These are phyloP conservation scores for Naganishia cerealis DNA, from an alignment of 1,284 basidiomycete species.

Conservation along the genomic window DNA sequence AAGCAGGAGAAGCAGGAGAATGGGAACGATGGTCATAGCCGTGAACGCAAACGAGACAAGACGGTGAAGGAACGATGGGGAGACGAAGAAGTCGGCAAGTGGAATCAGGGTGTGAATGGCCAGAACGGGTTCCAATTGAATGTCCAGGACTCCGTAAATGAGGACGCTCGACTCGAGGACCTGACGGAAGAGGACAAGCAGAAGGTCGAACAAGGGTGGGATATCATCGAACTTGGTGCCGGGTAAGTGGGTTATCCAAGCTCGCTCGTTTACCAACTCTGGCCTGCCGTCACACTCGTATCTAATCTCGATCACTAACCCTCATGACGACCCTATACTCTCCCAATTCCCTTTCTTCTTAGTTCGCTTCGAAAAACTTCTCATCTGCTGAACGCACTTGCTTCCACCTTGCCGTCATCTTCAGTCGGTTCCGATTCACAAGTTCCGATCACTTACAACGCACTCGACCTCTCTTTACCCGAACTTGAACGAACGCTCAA, in stretches of 20 bases:
- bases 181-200: constrained; percentile 3
- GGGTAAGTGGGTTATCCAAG: constrained; percentile 63
- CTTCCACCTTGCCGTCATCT: constrained; percentile 52
- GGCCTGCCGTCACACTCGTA: constrained; percentile 26
- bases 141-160: neutral
- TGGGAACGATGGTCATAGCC: constrained; percentile 49
- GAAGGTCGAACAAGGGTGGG: constrained; percentile 51
- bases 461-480: constrained; percentile 83
- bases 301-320: constrained; percentile 28
- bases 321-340: neutral
- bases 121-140: constrained; percentile 43
- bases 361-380: constrained; percentile 89
- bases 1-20: constrained; percentile 63
- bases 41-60: neutral
- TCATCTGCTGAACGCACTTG: constrained; percentile 74
- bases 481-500: constrained; percentile 80
- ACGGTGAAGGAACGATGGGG: constrained; percentile 54
- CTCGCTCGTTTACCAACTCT: constrained; percentile 8
- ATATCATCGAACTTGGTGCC: constrained; percentile 80
- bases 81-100: constrained; percentile 66
- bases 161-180: constrained; percentile 4
- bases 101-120: constrained; percentile 64
- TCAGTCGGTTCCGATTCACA: constrained; percentile 15
- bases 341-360: constrained; percentile 36
- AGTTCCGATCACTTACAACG: constrained; percentile 78